Percentiles rank a stretch among this genome's conserved stretches.
Conservation (phyloP, 805 yeast genomes). For the Starmerella bombicola region DNA sequence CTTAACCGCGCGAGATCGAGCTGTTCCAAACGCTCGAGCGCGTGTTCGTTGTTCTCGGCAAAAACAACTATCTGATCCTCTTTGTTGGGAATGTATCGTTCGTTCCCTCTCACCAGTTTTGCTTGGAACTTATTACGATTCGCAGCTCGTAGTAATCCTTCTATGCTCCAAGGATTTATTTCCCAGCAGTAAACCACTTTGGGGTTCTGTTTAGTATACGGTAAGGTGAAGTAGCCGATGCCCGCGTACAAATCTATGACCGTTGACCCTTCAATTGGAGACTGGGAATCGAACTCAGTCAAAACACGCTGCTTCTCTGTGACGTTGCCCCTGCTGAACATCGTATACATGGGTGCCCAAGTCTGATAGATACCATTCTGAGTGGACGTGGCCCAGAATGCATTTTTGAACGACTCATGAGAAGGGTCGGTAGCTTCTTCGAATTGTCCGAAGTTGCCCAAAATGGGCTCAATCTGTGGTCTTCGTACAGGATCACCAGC, state of each 20-base stretch:
- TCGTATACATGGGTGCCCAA: constrained; percentile 78
- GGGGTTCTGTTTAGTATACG: constrained; percentile 49
- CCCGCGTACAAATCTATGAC: constrained; percentile 71
- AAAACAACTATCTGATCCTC: constrained; percentile 39
- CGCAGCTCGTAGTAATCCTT: constrained; percentile 53
- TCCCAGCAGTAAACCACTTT: constrained; percentile 60
- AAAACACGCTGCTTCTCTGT: constrained; percentile 64
- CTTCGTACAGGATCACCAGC: constrained; percentile 45
- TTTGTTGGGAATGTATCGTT: constrained; percentile 26
- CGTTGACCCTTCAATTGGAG: constrained; percentile 29
- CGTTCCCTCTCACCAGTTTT: constrained; percentile 28
- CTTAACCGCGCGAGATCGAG: constrained; percentile 27
- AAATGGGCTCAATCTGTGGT: constrained; percentile 50
- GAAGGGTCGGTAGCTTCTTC: constrained; percentile 29
- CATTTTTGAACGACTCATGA: constrained; percentile 34
- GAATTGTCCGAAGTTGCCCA: constrained; percentile 50
- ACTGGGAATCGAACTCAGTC: constrained; percentile 18
- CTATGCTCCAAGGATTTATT: constrained; percentile 70
- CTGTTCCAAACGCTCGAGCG: constrained; percentile 31
- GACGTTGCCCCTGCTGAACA: constrained; percentile 81
- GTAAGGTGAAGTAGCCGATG: constrained; percentile 69
- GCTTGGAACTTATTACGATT: constrained; percentile 34
- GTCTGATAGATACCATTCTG: constrained; percentile 68
- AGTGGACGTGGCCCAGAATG: constrained; percentile 57
- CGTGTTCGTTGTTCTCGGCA: constrained; percentile 48